Conservation (phyloP, 2,329 filamentous ascomycete species). For the Lasiodiplodia gonubiensis region DNA sequence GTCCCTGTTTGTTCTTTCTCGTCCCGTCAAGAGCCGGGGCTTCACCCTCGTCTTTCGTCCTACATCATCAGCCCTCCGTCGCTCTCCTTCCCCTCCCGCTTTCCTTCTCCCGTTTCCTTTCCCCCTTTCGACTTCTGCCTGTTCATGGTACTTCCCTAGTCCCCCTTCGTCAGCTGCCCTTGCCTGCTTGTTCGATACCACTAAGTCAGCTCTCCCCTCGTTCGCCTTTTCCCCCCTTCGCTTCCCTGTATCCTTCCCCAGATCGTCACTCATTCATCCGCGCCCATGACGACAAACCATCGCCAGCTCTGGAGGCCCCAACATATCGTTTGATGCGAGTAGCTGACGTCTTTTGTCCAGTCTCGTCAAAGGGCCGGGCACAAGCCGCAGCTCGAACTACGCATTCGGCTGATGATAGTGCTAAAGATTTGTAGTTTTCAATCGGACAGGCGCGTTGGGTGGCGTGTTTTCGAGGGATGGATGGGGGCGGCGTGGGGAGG, state of each 20-base stretch:
- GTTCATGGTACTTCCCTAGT: too few species aligned
- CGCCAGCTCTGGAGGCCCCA: neutral
- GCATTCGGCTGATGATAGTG: constrained; percentile 13
- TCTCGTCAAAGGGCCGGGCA: neutral
- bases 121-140: too few species aligned
- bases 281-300: constrained; percentile 1
- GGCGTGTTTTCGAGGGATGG: neutral
- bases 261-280: neutral
- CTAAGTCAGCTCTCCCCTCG: neutral
- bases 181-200: neutral
- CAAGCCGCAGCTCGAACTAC: too few species aligned
- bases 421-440: constrained; percentile 27
- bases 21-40: too few species aligned
- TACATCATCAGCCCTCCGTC: neutral
- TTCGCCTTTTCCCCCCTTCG: neutral
- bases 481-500: neutral
- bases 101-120: neutral
- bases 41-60: neutral
- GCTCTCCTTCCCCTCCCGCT: neutral
- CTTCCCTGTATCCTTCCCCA: neutral
- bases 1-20: neutral
- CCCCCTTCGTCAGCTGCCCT: neutral
- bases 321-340: neutral
- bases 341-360: neutral
- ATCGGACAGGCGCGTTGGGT: constrained; percentile 21